Evolutionary conservation across 495 filamentous ascomycete species (phyloP), one percentile per base, ranked within the genome.

Genomic region (Pseudomonodictys pantanalensis): DNA sequence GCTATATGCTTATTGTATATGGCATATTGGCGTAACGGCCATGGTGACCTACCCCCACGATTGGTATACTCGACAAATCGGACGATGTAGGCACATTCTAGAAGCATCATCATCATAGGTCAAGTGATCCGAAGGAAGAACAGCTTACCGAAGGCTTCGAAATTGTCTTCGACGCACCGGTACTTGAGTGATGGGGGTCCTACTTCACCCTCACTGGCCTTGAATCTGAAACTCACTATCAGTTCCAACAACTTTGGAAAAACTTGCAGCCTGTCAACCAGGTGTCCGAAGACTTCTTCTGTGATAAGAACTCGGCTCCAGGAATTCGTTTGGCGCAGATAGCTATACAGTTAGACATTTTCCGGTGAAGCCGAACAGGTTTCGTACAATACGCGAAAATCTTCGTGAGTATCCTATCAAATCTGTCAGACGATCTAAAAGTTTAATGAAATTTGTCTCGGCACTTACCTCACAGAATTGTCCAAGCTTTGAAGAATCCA

Each of bases 1-100:
- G 51, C 26, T 49, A 48, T 58, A 23, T 49, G 49, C n/a, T 44
- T 33, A 41, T 58, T 42, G 26, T 58, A 58, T 11, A 58, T 29
- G 15, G 54, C 54, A 35, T 35, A 48, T 49, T 58, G 54, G 2
- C 54, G 42, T 18, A 48, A 29, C 22, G 54, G 49, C 54, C 54
- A 58, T 15, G 54, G 54, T 5, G 26, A 15, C 30, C 49, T 58
- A 0, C 44, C 44, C 6, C 44, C 28, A 5, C 43, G 54, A 41
- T 58, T 58, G 11, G 54, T 58, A 17, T 48, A 44, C 23, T 54
- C 51, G 20, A 54, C 38, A 17, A 42, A 54, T 4, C 51, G 51
- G 7, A 54, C 23, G 51, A 54, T 54, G 33, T 54, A 54, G 3
- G 51, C 10, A 20, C 28, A 42, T 18, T 54, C 51, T 54, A 25